Base-by-base conservation (phyloP, 2,329 filamentous ascomycete species). In the Aspergillus tanneri region DNA sequence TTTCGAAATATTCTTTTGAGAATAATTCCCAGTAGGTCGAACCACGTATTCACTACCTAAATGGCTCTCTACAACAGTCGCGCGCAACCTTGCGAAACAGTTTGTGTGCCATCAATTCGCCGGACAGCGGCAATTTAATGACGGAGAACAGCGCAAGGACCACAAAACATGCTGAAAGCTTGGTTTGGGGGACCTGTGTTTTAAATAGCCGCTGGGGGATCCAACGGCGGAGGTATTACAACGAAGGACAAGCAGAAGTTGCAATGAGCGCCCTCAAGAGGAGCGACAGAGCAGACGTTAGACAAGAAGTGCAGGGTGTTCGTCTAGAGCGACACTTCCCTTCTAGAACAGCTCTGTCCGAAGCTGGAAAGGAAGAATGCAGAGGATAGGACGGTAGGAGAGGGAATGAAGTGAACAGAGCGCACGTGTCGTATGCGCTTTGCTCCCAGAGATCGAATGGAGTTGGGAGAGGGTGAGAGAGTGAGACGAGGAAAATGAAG, bases 91-190 rank as follows among this genome's bases (percentile, higher is more conserved):
- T 55, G 43, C 38, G 38, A 52, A 53, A 51, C 35, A 34, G 44
- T 43, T 49, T 52, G 44, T 53, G 55, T 52, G 51, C 51, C 55
- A 59, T 58, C 46, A 56, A 56, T 55, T 46, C 51, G 54, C 55
- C 55, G 51, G 47, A 40, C 41, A 51, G 49, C 50, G 54, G 54
- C 54, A 57, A 56, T 21, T 55, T 56, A 58, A 53, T 45, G 48
- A 56, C 52, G 30, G 49, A 47, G 46, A 50, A 43, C 42, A 43
- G 46, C 38, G 49, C 45, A 50, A 50, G 51, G 44, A 50, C 46
- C 50, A 57, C 49, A 48, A 47, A 40, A 45, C 57, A 58, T 58
- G 47, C 43, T 58, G 49, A 36, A 53, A 28, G 18, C 36, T 35
- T 41, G 37, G 28, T 40, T 14, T 16, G 46, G 34, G 30, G 43